These are phyloP conservation scores for Trametes sanguinea DNA, from an alignment of 768 basidiomycete genomes.

Conservation along the genomic window DNA sequence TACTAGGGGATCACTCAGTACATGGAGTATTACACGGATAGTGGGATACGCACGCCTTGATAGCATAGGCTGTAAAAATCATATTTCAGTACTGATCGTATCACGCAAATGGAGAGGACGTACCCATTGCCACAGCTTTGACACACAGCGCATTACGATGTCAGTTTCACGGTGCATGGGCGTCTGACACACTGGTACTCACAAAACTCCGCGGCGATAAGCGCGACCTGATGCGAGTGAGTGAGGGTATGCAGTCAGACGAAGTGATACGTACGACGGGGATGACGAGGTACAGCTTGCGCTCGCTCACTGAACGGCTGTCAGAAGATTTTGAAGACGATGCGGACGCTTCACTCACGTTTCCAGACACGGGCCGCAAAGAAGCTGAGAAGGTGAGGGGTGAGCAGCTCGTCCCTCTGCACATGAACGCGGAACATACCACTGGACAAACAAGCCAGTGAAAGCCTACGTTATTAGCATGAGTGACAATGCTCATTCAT, in stretches of 20 bases:
- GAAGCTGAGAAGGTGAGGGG: slow-evolving; percentile 5
- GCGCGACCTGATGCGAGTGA: background rate
- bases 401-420: slow-evolving; percentile 40
- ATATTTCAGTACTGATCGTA: background rate
- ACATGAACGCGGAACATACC: slow-evolving; percentile 42
- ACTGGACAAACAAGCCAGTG: slow-evolving; percentile 56
- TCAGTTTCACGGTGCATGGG: no score
- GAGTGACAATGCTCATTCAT: background rate
- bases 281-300: slow-evolving; percentile 43
- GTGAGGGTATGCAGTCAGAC: no score
- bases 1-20: background rate
- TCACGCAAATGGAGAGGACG: background rate
- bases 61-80: background rate
- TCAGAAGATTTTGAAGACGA: background rate
- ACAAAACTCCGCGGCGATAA: slow-evolving; percentile 24
- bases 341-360: background rate
- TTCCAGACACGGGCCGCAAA: slow-evolving; percentile 24
- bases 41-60: slow-evolving; percentile 1
- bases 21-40: background rate
- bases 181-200: slow-evolving; percentile 38
- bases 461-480: slow-evolving; percentile 40
- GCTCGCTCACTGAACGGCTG: slow-evolving; percentile 41
- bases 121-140: background rate
- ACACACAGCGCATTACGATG: no score
- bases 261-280: slow-evolving; percentile 39